phyloP scores from a whole-genome alignment of 176 grass and related monocot species.

The Oryza officinalis region DNA sequence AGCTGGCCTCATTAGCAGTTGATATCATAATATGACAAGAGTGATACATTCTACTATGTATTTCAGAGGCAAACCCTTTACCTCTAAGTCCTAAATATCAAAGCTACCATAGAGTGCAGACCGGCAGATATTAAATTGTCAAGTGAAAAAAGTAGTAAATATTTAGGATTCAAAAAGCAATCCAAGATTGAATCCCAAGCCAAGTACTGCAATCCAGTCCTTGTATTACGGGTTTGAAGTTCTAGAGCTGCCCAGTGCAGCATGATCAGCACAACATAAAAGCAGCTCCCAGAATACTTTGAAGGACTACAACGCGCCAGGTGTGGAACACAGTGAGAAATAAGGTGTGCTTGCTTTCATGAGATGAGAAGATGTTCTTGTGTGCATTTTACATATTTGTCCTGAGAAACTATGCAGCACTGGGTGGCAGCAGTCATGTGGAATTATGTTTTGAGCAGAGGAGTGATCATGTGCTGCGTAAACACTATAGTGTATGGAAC shows the following conservation, averaged over 20 bases:
- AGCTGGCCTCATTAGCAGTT: neutral
- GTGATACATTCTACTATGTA: neutral
- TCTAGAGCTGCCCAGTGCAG: slow-evolving; percentile 4
- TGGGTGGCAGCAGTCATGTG: neutral
- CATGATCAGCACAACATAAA: neutral
- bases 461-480: neutral
- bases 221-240: neutral
- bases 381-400: neutral
- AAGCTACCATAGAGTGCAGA: neutral
- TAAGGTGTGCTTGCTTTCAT: neutral
- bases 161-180: neutral
- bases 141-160: neutral
- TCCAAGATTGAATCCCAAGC: slow-evolving; percentile 8
- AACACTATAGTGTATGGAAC: slow-evolving; percentile 13
- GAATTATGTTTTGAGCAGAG: neutral
- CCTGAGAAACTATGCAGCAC: neutral
- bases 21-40: neutral
- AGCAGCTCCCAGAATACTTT: slow-evolving; percentile 19
- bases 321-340: neutral
- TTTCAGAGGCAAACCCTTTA: neutral
- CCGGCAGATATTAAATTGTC: neutral
- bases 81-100: neutral
- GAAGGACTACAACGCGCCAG: neutral
- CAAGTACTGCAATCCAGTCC: neutral
- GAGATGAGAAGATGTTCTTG: slow-evolving; percentile 9